A percentile compares a stretch with the other conserved stretches of the same genome.
Conservation (phyloP, 129 eudicot species). For the Calendula officinalis region DNA sequence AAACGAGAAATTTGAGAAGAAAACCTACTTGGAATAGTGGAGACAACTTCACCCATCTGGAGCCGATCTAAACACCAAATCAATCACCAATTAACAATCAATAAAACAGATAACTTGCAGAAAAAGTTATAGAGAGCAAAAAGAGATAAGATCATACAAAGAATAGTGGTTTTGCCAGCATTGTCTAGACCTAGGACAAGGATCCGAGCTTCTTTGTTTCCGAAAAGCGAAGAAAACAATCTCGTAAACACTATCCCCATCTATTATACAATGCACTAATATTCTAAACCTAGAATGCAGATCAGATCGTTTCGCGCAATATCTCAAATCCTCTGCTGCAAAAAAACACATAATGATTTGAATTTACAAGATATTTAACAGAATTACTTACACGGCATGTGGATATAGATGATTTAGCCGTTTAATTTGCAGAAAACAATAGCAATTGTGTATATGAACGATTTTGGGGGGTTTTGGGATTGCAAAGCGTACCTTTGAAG, state of each 20-base stretch:
- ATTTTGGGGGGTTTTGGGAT: not conserved
- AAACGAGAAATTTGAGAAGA: conserved; percentile 22
- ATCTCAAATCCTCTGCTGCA: conserved; percentile 16
- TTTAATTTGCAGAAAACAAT: conserved; percentile 8
- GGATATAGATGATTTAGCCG: not conserved
- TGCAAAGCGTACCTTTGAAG: conserved; percentile 30
- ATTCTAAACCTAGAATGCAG: conserved; percentile 23
- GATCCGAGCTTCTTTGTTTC: conserved; percentile 88
- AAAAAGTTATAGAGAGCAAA: not conserved
- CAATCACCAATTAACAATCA: not conserved
- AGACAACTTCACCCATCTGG: conserved; percentile 97
- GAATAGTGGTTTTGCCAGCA: conserved; percentile 95
- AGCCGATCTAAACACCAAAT: conserved; percentile 66
- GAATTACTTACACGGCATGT: conserved; percentile 1
- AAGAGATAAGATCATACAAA: conserved; percentile 43
- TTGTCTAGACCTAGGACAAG: conserved; percentile 89
- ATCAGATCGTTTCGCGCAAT: conserved; percentile 41
- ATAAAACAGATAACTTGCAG: not conserved
- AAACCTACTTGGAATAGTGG: conserved; percentile 83
- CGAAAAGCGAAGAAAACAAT: conserved; percentile 73
- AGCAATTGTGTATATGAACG: not conserved
- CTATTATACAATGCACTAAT: conserved; percentile 19
- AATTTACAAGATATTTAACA: not conserved
- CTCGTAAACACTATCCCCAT: conserved; percentile 79
- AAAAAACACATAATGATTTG: conserved; percentile 2